A percentile compares a stretch with the other conserved stretches of the same genome.
These are phyloP conservation scores for Rutstroemia sp. DNA, from an alignment of 2,329 filamentous ascomycete species.

Conservation along the genomic window DNA sequence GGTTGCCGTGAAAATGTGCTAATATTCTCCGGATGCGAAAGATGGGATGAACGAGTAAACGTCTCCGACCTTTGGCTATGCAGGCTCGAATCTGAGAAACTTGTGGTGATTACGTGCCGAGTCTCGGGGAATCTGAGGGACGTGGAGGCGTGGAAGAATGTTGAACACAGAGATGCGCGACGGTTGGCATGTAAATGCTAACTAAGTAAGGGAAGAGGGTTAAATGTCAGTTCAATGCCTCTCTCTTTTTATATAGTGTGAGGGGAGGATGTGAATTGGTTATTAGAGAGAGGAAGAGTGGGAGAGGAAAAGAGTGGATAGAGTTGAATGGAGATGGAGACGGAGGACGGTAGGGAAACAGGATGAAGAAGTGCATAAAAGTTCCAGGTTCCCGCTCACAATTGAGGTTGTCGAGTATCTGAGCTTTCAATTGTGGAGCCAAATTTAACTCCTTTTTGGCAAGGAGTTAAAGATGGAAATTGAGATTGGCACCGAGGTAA, in stretches of 20 bases:
- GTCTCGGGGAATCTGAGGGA: slow-evolving; percentile 21
- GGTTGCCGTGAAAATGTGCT: not conserved
- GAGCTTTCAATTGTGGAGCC: slow-evolving; percentile 8
- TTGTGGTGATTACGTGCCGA: slow-evolving; percentile 19
- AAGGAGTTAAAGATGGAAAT: not conserved
- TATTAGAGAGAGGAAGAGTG: not conserved
- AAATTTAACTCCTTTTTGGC: slow-evolving; percentile 6
- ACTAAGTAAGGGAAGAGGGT: slow-evolving; percentile 17
- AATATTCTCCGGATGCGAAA: slow-evolving; percentile 15
- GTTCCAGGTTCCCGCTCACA: not conserved
- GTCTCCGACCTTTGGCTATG: slow-evolving; percentile 27
- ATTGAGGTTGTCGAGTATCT: slow-evolving; percentile 7
- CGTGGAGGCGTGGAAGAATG: slow-evolving; percentile 11
- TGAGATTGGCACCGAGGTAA: not conserved
- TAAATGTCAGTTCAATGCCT: slow-evolving; percentile 22
- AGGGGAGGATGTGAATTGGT: not conserved
- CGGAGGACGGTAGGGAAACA: not conserved
- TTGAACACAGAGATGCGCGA: slow-evolving; percentile 20
- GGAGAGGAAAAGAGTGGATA: not conserved
- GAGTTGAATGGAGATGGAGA: not conserved
- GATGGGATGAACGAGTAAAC: slow-evolving; percentile 33
- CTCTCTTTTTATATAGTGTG: not conserved
- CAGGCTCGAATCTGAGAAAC: not conserved
- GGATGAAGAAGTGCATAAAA: not conserved
- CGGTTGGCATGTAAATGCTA: slow-evolving; percentile 29